A percentile compares a stretch with the other conserved stretches of the same genome.
Evolutionary conservation across 805 yeast species (phyloP).

Genomic region (Wickerhamia fluorescens): DNA sequence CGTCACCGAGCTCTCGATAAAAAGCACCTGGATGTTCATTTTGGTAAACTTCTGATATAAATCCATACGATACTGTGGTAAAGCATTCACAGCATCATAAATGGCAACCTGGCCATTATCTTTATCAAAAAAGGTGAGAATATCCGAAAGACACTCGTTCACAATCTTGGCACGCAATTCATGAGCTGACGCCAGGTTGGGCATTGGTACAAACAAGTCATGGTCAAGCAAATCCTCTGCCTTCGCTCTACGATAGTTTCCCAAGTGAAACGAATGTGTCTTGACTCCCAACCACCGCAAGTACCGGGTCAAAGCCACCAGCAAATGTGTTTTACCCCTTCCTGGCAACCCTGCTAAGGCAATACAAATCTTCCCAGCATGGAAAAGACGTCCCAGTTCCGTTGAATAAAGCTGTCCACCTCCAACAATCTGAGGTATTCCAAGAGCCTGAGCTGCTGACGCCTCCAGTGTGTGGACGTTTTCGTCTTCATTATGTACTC

Average conservation of each 20-base stretch:
- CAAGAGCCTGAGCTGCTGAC: neutral
- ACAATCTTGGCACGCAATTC: constrained; percentile 52
- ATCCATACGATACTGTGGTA: constrained; percentile 56
- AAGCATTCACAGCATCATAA: constrained; percentile 90
- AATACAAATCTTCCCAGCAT: constrained; percentile 89
- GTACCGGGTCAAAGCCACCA: constrained; percentile 87
- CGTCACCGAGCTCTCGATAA: constrained; percentile 82
- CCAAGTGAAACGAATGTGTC: constrained; percentile 84
- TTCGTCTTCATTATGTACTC: neutral
- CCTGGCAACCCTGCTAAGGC: constrained; percentile 92
- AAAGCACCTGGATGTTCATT: constrained; percentile 66
- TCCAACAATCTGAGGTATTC: constrained; percentile 5
- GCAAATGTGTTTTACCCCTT: constrained; percentile 87
- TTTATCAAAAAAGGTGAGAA: constrained; percentile 59
- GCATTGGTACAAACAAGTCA: constrained; percentile 59
- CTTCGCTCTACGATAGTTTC: constrained; percentile 72
- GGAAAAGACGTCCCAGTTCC: constrained; percentile 85
- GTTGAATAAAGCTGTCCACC: constrained; percentile 85
- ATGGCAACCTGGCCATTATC: constrained; percentile 92
- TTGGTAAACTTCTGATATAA: constrained; percentile 48
- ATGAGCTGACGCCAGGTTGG: constrained; percentile 39
- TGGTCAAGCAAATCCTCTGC: constrained; percentile 49
- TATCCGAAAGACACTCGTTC: constrained; percentile 60
- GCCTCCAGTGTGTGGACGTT: neutral
- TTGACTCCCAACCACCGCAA: constrained; percentile 95